Evolutionary conservation across 1,139 yeast genomes (phyloP).

Genomic region (Nadsonia starkeyi-henricii): DNA sequence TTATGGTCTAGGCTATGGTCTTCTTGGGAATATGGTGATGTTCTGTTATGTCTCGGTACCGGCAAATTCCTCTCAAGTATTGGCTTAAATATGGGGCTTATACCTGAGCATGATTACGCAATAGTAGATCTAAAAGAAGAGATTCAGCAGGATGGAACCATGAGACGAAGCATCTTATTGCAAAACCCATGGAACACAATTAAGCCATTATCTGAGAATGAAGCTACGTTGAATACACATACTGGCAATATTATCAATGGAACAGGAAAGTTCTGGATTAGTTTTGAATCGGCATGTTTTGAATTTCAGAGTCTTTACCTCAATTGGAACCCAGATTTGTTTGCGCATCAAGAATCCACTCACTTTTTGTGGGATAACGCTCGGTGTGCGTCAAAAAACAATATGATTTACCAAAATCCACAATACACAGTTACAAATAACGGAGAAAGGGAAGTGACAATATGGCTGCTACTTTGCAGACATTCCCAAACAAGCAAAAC

Average conservation of each 20-base stretch:
- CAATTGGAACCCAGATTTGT: slow-evolving; percentile 46
- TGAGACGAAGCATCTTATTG: slow-evolving; percentile 21
- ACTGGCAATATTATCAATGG: slow-evolving; percentile 5
- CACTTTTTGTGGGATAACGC: slow-evolving; percentile 24
- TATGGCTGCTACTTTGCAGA: neutral
- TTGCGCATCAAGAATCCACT: slow-evolving; percentile 19
- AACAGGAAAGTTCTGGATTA: slow-evolving; percentile 21
- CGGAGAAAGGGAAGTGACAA: neutral
- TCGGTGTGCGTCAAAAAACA: slow-evolving; percentile 8
- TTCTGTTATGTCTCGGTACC: slow-evolving; percentile 57
- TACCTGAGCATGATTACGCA: slow-evolving; percentile 61
- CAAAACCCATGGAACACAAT: slow-evolving; percentile 42
- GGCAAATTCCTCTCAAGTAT: slow-evolving; percentile 31
- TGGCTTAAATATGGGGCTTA: slow-evolving; percentile 30
- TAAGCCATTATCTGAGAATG: slow-evolving; percentile 9
- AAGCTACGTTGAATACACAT: neutral
- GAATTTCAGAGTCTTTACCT: slow-evolving; percentile 46
- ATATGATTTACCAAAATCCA: slow-evolving; percentile 29
- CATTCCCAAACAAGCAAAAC: neutral
- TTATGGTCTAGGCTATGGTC: slow-evolving; percentile 26
- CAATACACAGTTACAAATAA: slow-evolving; percentile 35
- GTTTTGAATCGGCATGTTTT: slow-evolving; percentile 25
- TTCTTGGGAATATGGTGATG: slow-evolving; percentile 23
- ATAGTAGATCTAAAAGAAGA: slow-evolving; percentile 25
- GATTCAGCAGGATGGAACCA: slow-evolving; percentile 13